Conservation (phyloP, 2,329 filamentous ascomycete genomes). For the Ophiognomonia clavigignenti-juglandacearum region DNA sequence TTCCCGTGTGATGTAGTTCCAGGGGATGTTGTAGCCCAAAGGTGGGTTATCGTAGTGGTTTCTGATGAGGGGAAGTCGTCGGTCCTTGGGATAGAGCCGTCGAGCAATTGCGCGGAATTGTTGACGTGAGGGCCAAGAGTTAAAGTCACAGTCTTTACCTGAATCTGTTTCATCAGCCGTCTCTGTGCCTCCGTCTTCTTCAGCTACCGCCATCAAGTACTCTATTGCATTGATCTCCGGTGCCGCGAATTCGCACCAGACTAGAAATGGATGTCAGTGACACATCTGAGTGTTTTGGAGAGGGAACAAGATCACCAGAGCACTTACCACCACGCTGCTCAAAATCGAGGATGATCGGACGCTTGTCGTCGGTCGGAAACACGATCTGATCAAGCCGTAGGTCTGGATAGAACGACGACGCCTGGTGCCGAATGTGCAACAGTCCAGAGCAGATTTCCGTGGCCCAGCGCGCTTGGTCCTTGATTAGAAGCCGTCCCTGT, state of each 20-base stretch:
- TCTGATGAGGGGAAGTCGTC: conserved; percentile 32
- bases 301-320: too few species aligned
- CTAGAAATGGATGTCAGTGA: too few species aligned
- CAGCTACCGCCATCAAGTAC: conserved; percentile 50
- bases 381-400: conserved; percentile 57
- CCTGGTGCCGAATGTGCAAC: conserved; percentile 41
- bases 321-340: conserved; percentile 48
- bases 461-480: conserved; percentile 49
- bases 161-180: too few species aligned
- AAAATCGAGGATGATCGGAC: conserved; percentile 55
- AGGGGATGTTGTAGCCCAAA: conserved; percentile 50
- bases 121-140: conserved; percentile 18
- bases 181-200: conserved; percentile 35
- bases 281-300: too few species aligned
- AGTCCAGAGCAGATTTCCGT: conserved; percentile 47
- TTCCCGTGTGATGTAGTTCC: conserved; percentile 43
- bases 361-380: conserved; percentile 35
- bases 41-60: conserved; percentile 42
- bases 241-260: conserved; percentile 58
- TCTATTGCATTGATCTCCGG: conserved; percentile 58
- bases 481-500: conserved; percentile 35
- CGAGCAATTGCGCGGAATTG: conserved; percentile 38
- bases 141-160: too few species aligned
- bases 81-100: conserved; percentile 42
- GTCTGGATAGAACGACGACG: conserved; percentile 50